phyloP scores from a whole-genome alignment of 169 alveolate species.

The Eimeria brunetti region DNA sequence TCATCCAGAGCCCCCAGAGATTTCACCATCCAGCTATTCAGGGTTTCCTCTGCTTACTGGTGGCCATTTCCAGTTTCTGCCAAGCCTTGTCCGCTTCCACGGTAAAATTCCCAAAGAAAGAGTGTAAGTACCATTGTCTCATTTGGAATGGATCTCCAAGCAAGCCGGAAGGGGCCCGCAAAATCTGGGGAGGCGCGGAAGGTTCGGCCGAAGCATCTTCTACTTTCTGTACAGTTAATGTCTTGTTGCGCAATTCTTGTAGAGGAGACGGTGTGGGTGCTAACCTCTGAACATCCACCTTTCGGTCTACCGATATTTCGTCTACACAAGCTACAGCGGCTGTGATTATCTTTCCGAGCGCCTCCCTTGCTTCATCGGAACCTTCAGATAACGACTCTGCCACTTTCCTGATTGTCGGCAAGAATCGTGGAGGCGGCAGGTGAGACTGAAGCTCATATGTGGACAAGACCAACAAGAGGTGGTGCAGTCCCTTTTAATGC shows the following conservation, averaged over 20 bases:
- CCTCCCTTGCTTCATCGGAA: slow-evolving; percentile 33
- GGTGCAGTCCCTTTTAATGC: neutral
- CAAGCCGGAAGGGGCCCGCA: slow-evolving; percentile 63
- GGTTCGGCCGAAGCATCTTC: neutral
- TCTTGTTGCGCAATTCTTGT: neutral
- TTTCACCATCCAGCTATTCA: neutral
- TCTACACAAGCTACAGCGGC: slow-evolving; percentile 52
- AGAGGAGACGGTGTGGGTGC: neutral
- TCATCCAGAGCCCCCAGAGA: neutral
- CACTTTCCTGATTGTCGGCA: neutral
- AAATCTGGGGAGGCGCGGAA: slow-evolving; percentile 17
- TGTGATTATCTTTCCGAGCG: slow-evolving; percentile 25
- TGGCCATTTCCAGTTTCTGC: slow-evolving; percentile 59
- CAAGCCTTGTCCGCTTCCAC: slow-evolving; percentile 77
- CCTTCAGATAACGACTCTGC: slow-evolving; percentile 20
- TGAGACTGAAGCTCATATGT: slow-evolving; percentile 12
- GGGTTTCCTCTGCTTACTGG: slow-evolving; percentile 1
- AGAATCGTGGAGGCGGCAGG: neutral
- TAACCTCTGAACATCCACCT: slow-evolving; percentile 18
- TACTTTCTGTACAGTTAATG: neutral
- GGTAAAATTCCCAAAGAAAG: slow-evolving; percentile 77
- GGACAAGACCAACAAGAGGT: neutral
- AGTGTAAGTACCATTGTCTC: slow-evolving; percentile 78
- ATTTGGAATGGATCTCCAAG: slow-evolving; percentile 76
- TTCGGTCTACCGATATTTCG: slow-evolving; percentile 49